phyloP scores from a whole-genome alignment of 2,329 filamentous ascomycete genomes.

The Lachnellula arida region DNA sequence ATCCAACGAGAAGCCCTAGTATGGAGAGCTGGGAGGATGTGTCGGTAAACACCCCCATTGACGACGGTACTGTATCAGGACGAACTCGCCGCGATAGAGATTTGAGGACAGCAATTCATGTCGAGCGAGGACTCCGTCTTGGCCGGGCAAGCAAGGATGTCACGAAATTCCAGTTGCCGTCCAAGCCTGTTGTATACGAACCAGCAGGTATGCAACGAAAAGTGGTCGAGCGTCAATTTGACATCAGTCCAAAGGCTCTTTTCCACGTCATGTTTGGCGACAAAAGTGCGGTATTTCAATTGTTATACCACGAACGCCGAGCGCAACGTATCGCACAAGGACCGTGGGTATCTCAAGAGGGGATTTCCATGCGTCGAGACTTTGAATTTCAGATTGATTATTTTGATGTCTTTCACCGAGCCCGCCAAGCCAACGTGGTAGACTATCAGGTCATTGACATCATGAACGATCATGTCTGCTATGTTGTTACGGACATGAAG shows the following conservation, averaged over 20 bases:
- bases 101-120: conserved; percentile 52
- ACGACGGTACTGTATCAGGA: conserved; percentile 47
- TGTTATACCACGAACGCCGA: conserved; percentile 78
- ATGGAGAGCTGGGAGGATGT: conserved; percentile 91
- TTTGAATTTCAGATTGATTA: conserved; percentile 76
- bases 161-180: conserved; percentile 73
- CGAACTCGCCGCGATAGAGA: conserved; percentile 42
- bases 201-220: conserved; percentile 75
- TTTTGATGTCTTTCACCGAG: conserved; percentile 59
- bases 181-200: conserved; percentile 75
- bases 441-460: conserved; percentile 87
- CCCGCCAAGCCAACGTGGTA: conserved; percentile 57
- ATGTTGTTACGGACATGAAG: conserved; percentile 58
- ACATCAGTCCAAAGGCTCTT: conserved; percentile 87
- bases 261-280: conserved; percentile 97
- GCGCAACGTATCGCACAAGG: conserved; percentile 79
- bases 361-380: conserved; percentile 67
- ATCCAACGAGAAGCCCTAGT: conserved; percentile 61
- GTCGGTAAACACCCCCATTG: conserved; percentile 53
- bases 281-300: conserved; percentile 89
- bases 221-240: conserved; percentile 76
- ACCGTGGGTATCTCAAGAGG: conserved; percentile 71
- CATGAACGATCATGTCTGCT: conserved; percentile 68
- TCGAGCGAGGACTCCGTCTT: conserved; percentile 56
- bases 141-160: conserved; percentile 30